These are phyloP conservation scores for Chlorella sp. DNA, from an alignment of 139 green algal genomes.

Conservation along the genomic window DNA sequence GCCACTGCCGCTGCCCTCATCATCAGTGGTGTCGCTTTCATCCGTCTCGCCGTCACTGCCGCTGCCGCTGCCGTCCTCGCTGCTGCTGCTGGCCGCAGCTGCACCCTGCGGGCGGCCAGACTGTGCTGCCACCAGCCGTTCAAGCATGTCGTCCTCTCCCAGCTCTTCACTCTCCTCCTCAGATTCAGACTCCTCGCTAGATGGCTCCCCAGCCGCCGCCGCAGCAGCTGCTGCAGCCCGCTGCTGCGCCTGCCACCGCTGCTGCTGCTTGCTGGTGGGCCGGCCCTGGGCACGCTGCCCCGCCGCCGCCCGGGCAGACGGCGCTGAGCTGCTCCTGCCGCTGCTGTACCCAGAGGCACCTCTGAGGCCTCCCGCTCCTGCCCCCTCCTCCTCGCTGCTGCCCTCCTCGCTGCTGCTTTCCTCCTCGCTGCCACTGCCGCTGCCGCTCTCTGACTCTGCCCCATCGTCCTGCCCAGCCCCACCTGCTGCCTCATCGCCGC, in stretches of 20 bases:
- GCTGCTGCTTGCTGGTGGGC: slow-evolving; percentile 22
- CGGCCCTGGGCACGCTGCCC: not conserved
- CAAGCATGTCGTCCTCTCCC: slow-evolving; percentile 73
- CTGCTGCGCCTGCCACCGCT: too few species aligned
- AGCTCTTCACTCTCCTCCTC: slow-evolving; percentile 57
- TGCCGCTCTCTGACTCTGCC: not conserved
- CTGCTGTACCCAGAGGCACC: not conserved
- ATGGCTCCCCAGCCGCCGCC: not conserved
- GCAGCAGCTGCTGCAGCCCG: too few species aligned
- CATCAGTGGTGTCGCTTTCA: not conserved
- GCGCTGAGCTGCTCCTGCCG: not conserved
- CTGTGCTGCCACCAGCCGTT: slow-evolving; percentile 52
- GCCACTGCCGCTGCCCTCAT: not conserved
- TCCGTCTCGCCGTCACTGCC: not conserved
- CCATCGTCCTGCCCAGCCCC: not conserved
- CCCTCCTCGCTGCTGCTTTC: not conserved
- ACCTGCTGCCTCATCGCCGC: not conserved
- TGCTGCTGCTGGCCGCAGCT: not conserved
- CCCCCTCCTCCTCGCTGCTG: not conserved
- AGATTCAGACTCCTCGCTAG: slow-evolving; percentile 47
- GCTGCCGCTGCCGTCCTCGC: not conserved
- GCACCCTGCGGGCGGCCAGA: slow-evolving; percentile 1
- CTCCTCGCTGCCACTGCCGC: slow-evolving; percentile 33
- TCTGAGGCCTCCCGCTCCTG: not conserved
- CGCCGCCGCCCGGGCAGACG: not conserved